phyloP scores from a whole-genome alignment of 2,329 filamentous ascomycete genomes.

The Epichloe festucae region DNA sequence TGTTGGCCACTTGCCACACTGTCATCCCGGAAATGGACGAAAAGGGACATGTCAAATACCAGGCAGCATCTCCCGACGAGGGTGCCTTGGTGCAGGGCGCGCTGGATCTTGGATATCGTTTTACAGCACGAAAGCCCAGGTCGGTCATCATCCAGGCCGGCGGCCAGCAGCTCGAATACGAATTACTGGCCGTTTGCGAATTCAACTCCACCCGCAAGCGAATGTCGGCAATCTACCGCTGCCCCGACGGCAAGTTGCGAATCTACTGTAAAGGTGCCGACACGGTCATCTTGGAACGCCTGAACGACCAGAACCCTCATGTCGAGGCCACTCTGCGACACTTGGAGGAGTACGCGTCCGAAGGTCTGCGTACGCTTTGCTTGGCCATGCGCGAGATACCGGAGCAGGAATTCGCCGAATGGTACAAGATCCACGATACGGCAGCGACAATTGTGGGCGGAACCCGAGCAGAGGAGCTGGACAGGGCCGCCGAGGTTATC shows the following conservation, averaged over 20 bases:
- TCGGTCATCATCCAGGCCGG: slow-evolving; percentile 72
- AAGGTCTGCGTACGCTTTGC: slow-evolving; percentile 88
- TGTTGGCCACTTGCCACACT: slow-evolving; percentile 87
- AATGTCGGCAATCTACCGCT: slow-evolving; percentile 96
- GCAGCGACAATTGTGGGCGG: slow-evolving; percentile 84
- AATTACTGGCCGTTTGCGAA: slow-evolving; percentile 91
- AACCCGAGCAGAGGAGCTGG: slow-evolving; percentile 84
- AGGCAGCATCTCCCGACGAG: slow-evolving; percentile 93
- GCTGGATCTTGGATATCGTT: slow-evolving; percentile 72
- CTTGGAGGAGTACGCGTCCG: slow-evolving; percentile 95
- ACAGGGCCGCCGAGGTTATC: slow-evolving; percentile 93
- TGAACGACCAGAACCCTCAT: slow-evolving; percentile 70
- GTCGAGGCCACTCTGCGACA: slow-evolving; percentile 86
- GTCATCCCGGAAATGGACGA: slow-evolving; percentile 86
- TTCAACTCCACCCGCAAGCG: slow-evolving; percentile 91
- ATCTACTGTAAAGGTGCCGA: slow-evolving; percentile 95
- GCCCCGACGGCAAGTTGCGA: slow-evolving; percentile 87
- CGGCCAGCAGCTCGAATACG: slow-evolving; percentile 66
- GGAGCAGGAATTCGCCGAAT: slow-evolving; percentile 78
- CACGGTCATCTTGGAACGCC: slow-evolving; percentile 88
- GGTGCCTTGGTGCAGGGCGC: slow-evolving; percentile 93
- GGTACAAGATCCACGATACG: slow-evolving; percentile 74
- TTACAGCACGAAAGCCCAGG: slow-evolving; percentile 78
- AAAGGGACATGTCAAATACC: slow-evolving; percentile 83
- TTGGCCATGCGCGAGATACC: slow-evolving; percentile 87